phyloP scores from a whole-genome alignment of 2,329 filamentous ascomycete genomes.

The Botrytis medusae region DNA sequence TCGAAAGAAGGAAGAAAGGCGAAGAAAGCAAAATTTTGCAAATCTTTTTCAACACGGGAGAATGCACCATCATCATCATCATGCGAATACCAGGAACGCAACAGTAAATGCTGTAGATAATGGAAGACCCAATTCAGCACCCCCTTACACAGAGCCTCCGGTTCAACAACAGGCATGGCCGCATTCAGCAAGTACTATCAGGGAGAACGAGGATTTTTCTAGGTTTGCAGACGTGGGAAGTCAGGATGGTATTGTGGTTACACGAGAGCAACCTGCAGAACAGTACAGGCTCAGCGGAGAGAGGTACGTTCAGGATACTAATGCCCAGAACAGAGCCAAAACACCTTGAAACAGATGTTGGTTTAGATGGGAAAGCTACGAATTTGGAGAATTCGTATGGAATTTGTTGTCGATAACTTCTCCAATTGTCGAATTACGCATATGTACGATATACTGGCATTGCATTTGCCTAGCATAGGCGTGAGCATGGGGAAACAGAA shows the following conservation, averaged over 20 bases:
- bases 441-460: not conserved
- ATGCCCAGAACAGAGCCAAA: constrained; percentile 2
- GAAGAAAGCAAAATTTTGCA: not conserved
- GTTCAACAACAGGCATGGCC: not conserved
- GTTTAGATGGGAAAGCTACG: not conserved
- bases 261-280: not conserved
- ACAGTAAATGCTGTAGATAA: not conserved
- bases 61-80: not conserved
- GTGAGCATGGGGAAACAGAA: constrained; percentile 7
- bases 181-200: not conserved
- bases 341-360: not conserved
- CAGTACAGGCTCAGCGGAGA: not conserved
- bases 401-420: not conserved
- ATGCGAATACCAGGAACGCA: not conserved
- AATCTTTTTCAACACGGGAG: not conserved
- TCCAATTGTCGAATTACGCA: not conserved
- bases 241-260: not conserved
- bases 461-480: not conserved
- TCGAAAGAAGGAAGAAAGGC: not conserved
- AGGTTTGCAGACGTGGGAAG: not conserved
- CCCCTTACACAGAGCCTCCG: not conserved
- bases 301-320: not conserved
- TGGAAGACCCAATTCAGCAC: not conserved
- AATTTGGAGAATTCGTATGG: not conserved
- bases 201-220: not conserved